Conservation (phyloP, 2,329 filamentous ascomycete species). For the Ophiostoma montium region DNA sequence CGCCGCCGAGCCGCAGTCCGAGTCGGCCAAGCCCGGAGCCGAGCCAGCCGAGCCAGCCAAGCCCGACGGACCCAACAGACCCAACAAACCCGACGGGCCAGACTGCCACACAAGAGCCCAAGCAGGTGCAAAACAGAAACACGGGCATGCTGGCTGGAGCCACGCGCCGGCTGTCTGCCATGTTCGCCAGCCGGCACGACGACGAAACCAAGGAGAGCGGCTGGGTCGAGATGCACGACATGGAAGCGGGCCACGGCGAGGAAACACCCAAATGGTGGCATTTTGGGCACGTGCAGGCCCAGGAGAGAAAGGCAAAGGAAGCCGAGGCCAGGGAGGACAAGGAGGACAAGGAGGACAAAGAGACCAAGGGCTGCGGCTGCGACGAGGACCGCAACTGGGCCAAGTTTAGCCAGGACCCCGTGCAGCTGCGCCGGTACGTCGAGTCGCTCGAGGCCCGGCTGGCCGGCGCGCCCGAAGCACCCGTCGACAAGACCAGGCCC, state of each 20-base stretch:
- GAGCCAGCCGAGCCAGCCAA: neutral
- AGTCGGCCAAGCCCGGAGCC: neutral
- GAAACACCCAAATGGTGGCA: neutral
- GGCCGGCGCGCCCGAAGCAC: constrained; percentile 7
- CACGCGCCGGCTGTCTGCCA: neutral
- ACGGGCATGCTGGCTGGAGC: no score
- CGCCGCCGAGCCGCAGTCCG: neutral
- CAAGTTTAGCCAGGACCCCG: constrained; percentile 14
- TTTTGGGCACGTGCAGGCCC: neutral
- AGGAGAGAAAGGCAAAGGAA: neutral
- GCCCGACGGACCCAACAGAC: no score
- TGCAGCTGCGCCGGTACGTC: constrained; percentile 16
- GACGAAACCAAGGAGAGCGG: neutral
- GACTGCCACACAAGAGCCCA: neutral
- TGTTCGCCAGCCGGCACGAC: neutral
- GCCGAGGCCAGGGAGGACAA: neutral
- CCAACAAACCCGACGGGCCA: neutral
- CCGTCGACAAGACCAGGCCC: neutral
- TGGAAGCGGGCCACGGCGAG: neutral
- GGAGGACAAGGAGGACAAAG: neutral
- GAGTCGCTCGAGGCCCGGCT: constrained; percentile 16
- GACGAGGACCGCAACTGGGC: constrained; percentile 15
- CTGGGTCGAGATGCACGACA: neutral
- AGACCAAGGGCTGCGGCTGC: neutral
- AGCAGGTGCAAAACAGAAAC: neutral